Percentiles rank a stretch among this genome's conserved stretches.
Conservation (phyloP, 2,329 filamentous ascomycete species). For the Exserohilum turcica region DNA sequence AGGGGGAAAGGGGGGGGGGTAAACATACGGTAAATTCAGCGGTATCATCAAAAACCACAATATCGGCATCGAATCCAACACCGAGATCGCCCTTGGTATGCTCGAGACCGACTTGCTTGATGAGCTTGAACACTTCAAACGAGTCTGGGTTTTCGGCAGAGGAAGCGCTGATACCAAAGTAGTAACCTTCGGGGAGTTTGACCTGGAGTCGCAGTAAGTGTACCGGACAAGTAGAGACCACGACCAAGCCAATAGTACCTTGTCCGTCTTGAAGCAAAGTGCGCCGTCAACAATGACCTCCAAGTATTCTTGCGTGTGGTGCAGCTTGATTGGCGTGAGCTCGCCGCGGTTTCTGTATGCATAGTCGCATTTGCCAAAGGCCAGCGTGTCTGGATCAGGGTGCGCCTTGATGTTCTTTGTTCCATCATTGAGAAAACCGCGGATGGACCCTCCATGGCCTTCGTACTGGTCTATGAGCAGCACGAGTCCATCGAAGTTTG, state of each 20-base stretch:
- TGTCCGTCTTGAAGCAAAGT: slow-evolving; percentile 81
- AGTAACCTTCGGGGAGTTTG: slow-evolving; percentile 77
- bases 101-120: slow-evolving; percentile 51
- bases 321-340: slow-evolving; percentile 79
- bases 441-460: slow-evolving; percentile 76
- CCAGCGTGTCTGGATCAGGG: slow-evolving; percentile 77
- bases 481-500: slow-evolving; percentile 86
- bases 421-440: slow-evolving; percentile 94
- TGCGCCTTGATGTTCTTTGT: slow-evolving; percentile 77
- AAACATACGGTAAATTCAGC: slow-evolving; percentile 74
- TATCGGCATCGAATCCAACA: slow-evolving; percentile 84
- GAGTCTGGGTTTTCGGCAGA: slow-evolving; percentile 92
- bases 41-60: slow-evolving; percentile 90
- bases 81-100: slow-evolving; percentile 80
- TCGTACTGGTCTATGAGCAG: slow-evolving; percentile 85
- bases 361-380: slow-evolving; percentile 92
- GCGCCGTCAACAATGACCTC: slow-evolving; percentile 80
- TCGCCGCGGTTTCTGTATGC: slow-evolving; percentile 89
- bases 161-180: slow-evolving; percentile 84
- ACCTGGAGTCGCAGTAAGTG: slow-evolving; percentile 56
- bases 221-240: background rate
- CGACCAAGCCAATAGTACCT: slow-evolving; percentile 45
- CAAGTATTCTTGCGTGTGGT: slow-evolving; percentile 67
- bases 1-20: too few species aligned
- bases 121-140: slow-evolving; percentile 89